Base-by-base conservation (phyloP, 345 rosid genomes). In the Crucihimalaya himalaica region DNA sequence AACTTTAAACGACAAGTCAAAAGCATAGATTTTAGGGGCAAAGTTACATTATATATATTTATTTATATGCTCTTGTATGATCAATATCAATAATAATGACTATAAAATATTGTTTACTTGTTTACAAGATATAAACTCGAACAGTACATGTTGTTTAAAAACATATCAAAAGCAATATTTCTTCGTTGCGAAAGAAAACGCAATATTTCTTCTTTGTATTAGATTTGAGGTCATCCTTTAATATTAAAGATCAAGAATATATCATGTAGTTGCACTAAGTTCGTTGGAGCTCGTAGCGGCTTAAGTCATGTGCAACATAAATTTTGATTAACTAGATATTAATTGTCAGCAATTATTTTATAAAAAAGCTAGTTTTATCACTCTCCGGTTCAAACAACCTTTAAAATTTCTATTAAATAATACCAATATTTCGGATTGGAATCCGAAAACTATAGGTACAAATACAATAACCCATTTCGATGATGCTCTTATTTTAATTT, bases 401-500 rank as follows among this genome's bases (percentile, higher is more conserved):
- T 55, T 35, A 35, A 1, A 27, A 3, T 52, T 53, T 25, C 19
- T 53, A 54, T 7, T 54, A 27, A 54, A 15, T 3, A 28, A 27
- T 16, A 16, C 58, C 21, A 19, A 23, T 9, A 19, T 63, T 21
- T 14, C 5, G 16, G 50, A 52, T 6, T 54, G 20, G 28, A 6
- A 68, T 68, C 43, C 21, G 11, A 37, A 16, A 23, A 11, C 40
- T 16, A 29, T 51, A 25, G 37, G 61, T 37, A 10, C 42, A 62
- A 62, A 50, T 37, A 10, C 42, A 62, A 62, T 62, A 40, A 51
- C 43, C 53, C 62, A 61, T 39, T 27, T 61, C 43, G 21, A 37
- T 50, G n/a, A 10, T 18, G 62, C 8, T 60, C 3, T 29, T 39
- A 21, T 15, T 15, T 27, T 28, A 8, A n/a, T 55, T 3, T 54